A percentile compares a stretch with the other conserved stretches of the same genome.
Conservation (phyloP, 1,139 yeast genomes). For the Scheffersomyces segobiensis region DNA sequence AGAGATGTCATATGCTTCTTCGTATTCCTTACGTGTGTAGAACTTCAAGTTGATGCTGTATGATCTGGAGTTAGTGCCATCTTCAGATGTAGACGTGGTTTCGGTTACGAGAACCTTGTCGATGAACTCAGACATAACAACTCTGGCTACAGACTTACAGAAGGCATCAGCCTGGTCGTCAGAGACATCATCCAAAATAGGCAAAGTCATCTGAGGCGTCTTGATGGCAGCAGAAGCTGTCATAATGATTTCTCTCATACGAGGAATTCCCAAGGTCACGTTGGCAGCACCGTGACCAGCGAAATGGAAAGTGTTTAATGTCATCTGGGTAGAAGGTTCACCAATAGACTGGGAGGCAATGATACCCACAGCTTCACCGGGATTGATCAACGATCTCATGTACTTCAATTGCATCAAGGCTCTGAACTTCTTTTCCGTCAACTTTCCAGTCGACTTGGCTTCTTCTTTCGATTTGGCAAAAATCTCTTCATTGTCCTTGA, state of each 20-base stretch:
- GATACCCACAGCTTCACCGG: constrained; percentile 98
- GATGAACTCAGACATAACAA: constrained; percentile 83
- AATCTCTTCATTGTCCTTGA: constrained; percentile 51
- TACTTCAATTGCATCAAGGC: constrained; percentile 98
- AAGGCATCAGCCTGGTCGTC: constrained; percentile 90
- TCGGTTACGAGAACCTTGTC: constrained; percentile 86
- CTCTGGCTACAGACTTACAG: constrained; percentile 87
- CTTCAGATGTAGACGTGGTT: constrained; percentile 64
- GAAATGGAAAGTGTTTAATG: constrained; percentile 98
- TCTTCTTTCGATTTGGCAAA: constrained; percentile 56
- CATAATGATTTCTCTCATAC: constrained; percentile 99
- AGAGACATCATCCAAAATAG: constrained; percentile 72
- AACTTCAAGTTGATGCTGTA: constrained; percentile 75
- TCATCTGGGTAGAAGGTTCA: constrained; percentile 99
- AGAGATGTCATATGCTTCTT: constrained; percentile 83
- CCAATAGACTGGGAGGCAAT: constrained; percentile 98
- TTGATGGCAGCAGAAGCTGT: constrained; percentile 93
- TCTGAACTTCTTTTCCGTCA: constrained; percentile 85
- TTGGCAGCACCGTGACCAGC: constrained; percentile 99
- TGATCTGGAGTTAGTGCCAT: constrained; percentile 61
- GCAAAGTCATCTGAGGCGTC: constrained; percentile 98
- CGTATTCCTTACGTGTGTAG: constrained; percentile 76
- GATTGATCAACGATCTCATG: constrained; percentile 92
- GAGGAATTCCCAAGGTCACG: constrained; percentile 98
- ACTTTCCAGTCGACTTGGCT: constrained; percentile 46